Evolutionary conservation across 129 eudicot species (phyloP).

Genomic region (Cynara cardunculus): DNA sequence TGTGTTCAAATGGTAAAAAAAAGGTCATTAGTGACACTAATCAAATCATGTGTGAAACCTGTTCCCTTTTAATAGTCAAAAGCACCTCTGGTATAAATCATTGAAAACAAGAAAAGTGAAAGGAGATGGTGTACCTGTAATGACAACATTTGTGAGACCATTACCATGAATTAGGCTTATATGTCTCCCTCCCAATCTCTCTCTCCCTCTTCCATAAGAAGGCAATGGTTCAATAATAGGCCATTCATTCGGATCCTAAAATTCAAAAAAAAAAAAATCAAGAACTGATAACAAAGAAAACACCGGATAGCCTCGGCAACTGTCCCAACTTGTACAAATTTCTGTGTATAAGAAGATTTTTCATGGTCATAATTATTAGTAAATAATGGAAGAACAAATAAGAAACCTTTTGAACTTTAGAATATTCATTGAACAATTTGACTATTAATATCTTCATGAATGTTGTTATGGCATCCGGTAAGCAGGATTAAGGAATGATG

Average conservation of each 20-base stretch:
- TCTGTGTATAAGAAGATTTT: too few relatives aligned
- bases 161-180: slow-evolving; percentile 88
- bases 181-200: slow-evolving; percentile 89
- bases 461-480: neutral
- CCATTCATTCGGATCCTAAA: slow-evolving; percentile 90
- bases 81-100: slow-evolving; percentile 5
- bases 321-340: too few relatives aligned
- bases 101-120: neutral
- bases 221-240: slow-evolving; percentile 92
- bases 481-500: neutral
- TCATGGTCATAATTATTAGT: neutral
- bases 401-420: neutral
- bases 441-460: neutral
- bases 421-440: neutral
- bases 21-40: neutral
- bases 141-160: slow-evolving; percentile 70
- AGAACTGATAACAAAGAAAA: neutral
- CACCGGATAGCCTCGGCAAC: too few relatives aligned
- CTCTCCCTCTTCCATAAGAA: slow-evolving; percentile 99
- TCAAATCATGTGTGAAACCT: neutral
- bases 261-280: neutral
- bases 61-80: slow-evolving; percentile 2
- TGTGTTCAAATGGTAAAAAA: too few relatives aligned
- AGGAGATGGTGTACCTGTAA: slow-evolving; percentile 64
- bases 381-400: neutral